Evolutionary conservation across 345 rosid species (phyloP).

Genomic region (Murraya paniculata): DNA sequence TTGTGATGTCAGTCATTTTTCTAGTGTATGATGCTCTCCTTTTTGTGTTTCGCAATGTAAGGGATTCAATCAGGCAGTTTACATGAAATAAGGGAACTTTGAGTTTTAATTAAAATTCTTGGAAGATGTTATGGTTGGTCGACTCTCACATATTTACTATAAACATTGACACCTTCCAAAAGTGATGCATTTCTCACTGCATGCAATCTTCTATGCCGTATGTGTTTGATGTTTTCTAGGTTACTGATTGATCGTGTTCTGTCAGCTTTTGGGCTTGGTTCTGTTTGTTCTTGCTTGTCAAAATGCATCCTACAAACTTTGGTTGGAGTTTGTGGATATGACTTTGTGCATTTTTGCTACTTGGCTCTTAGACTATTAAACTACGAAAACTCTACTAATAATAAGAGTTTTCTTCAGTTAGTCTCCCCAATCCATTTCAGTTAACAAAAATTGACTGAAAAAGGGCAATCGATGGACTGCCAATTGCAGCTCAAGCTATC

Average conservation of each 20-base stretch:
- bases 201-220: not conserved
- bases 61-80: not conserved
- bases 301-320: not conserved
- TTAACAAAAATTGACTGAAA: not conserved
- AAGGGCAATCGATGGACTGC: not conserved
- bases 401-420: not conserved
- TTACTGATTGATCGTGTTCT: not conserved
- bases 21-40: not conserved
- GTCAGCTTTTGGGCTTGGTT: not conserved
- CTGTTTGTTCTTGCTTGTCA: not conserved
- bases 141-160: not conserved
- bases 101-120: not conserved
- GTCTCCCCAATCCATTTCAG: not conserved
- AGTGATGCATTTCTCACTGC: not conserved
- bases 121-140: not conserved
- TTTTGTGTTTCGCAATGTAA: not conserved
- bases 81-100: not conserved
- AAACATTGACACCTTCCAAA: not conserved
- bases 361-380: no score
- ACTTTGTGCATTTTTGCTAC: not conserved
- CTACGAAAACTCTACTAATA: not conserved
- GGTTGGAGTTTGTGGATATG: not conserved
- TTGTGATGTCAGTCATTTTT: not conserved
- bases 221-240: not conserved
- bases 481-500: not conserved